Evolutionary conservation across 441 rosid species (phyloP), one percentile per base, ranked within the genome.

Genomic region (Erysimum cheiri): DNA sequence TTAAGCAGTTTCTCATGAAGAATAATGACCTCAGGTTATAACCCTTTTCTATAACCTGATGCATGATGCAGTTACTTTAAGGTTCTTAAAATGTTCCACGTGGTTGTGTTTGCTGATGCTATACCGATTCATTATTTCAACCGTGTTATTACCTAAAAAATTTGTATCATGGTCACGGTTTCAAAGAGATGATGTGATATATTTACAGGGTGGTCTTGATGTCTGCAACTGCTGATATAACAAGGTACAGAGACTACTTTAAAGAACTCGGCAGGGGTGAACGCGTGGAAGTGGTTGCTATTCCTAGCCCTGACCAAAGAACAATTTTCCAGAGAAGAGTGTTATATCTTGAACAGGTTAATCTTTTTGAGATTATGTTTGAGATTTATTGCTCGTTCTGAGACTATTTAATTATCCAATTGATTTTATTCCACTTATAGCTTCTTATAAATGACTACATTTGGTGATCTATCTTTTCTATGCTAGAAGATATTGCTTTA

Each of bases 221-320:
- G 98, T 94, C 98, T 78, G 98, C 98, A 73, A 94, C 98, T 64
- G 96, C 96, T 75, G 97, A 94, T 82, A 90, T 88, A 71, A 67
- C 81, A 75, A 85, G 91, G 79, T 94, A 94, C 75, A 83, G 70
- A 73, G 93, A 91, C 80, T 94, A 88, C 81, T 94, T 94, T 77
- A 90, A 82, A 75, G 92, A 94, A 77, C 87, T 94, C 43, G 93
- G 86, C 64, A 86, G 96, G 82, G 91, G 82, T 74, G 98, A 94
- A 75, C 84, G 96, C 63, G 96, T 94, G 58, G 96, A 94, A 80
- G 96, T 94, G 73, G 82, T 94, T 77, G 96, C 84, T 66, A 89
- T 94, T 73, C 92, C 96, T 67, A 87, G 69, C 76, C 77, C 92
- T 62, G 79, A 74, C 72, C 87, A 86, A 70, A 84, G 79, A 73